Percentiles rank a stretch among this genome's conserved stretches.
phyloP scores from a whole-genome alignment of 176 grass and related monocot species.

The Cenchrus americanus region DNA sequence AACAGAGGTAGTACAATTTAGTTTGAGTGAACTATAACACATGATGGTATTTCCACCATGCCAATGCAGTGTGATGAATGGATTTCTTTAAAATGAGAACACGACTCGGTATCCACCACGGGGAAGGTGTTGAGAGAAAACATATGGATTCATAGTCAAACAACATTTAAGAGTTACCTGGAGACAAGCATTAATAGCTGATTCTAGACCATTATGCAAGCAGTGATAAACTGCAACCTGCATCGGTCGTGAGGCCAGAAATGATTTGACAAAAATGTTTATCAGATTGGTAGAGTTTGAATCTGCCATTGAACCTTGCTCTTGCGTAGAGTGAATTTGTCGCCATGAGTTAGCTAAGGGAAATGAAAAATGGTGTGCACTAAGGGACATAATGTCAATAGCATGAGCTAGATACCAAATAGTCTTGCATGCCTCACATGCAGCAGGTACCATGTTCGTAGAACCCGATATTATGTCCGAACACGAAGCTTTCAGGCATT shows the following conservation, averaged over 20 bases:
- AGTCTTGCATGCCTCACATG: slow-evolving; percentile 91
- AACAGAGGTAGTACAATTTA: neutral
- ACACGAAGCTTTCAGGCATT: slow-evolving; percentile 70
- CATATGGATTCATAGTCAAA: slow-evolving; percentile 4
- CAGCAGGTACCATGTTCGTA: slow-evolving; percentile 92
- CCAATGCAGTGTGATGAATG: neutral
- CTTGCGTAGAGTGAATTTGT: slow-evolving; percentile 49
- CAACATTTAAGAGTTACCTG: slow-evolving; percentile 61
- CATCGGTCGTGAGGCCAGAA: slow-evolving; percentile 69
- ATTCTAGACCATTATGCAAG: slow-evolving; percentile 90
- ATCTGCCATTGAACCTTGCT: slow-evolving; percentile 55
- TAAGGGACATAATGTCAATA: slow-evolving; percentile 66
- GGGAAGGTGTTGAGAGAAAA: slow-evolving; percentile 4
- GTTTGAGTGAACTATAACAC: neutral
- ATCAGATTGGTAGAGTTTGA: slow-evolving; percentile 59
- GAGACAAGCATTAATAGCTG: slow-evolving; percentile 82
- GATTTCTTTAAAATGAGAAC: neutral
- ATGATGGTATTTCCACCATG: neutral
- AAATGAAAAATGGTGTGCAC: slow-evolving; percentile 68
- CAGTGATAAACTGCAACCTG: slow-evolving; percentile 42
- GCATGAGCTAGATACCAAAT: slow-evolving; percentile 94
- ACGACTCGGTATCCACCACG: neutral
- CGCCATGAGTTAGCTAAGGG: slow-evolving; percentile 71
- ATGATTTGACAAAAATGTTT: slow-evolving; percentile 68
- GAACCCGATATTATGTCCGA: slow-evolving; percentile 72